Evolutionary conservation across 306 rosid species (phyloP), one percentile per base, ranked within the genome.

Genomic region (Mimosa pudica): DNA sequence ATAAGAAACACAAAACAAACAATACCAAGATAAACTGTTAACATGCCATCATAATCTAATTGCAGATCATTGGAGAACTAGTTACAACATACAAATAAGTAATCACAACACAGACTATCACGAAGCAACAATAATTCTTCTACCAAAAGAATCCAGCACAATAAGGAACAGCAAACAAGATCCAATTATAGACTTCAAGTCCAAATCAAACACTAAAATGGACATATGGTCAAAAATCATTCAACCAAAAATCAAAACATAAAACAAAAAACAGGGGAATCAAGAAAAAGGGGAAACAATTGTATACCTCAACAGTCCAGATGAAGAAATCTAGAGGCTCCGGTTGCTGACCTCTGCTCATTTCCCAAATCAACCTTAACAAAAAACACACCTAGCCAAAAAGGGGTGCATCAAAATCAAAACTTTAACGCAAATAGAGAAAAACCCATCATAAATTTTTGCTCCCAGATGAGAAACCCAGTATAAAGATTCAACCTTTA

Each of bases 251-350:
- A 8, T 66, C 18, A 9, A 63, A 12, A 58, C 42, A 3, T 0
- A 38, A 4, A 2, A 38, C 2, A 38, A 38, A 67, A 10, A 14
- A 16, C 10, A 17, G 72, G 12, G 36, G 12, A 82, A n/a, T 42
- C 2, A 13, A 63, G 65, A 38, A 58, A 72, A 7, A 30, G 63
- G 47, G 67, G 14, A 41, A 7, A 48, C 79, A 79, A 75, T 71
- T 44, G 36, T 65, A 46, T 84, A 95, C 99, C 99, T 93, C 98
- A 81, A 95, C 98, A 77, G 98, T 95, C 99, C 99, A 95, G 87
- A 95, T 93, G 90, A 95, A 95, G 93, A 95, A 95, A 93, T 93
- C 99, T 79, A 95, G 95, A 70, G 99, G 98, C 90, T 95, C 99
- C 16, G 99, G 99, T 79, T 85, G 88, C 77, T 88, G 96, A 79